Percentiles rank a stretch among this genome's conserved stretches.
Evolutionary conservation across 2,329 filamentous ascomycete species (phyloP).

Genomic region (Aspergillus intermedius): DNA sequence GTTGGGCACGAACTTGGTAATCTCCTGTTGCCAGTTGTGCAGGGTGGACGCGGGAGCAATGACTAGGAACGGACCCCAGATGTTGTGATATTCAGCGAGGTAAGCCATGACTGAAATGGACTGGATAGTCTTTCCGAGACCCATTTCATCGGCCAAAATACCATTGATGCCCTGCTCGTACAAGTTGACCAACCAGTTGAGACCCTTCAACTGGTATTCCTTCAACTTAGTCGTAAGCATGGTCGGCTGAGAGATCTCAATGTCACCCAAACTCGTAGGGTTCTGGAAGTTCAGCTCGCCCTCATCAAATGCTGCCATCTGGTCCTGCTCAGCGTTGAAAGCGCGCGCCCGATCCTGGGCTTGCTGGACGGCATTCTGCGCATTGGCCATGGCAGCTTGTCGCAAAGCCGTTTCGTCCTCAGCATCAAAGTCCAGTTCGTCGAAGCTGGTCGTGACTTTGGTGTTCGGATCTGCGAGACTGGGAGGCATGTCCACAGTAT

Average conservation of each 20-base stretch:
- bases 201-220: constrained; percentile 97
- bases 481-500: constrained; percentile 44
- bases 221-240: constrained; percentile 91
- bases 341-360: constrained; percentile 87
- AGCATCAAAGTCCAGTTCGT: constrained; percentile 90
- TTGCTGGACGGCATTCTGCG: constrained; percentile 89
- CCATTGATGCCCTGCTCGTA: constrained; percentile 99
- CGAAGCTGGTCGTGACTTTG: constrained; percentile 90
- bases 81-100: constrained; percentile 91
- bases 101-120: constrained; percentile 99
- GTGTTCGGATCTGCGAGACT: constrained; percentile 46
- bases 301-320: constrained; percentile 73
- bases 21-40: constrained; percentile 99
- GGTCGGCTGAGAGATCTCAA: constrained; percentile 90
- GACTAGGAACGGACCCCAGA: constrained; percentile 96
- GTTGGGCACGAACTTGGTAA: constrained; percentile 85
- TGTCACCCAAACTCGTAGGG: constrained; percentile 86
- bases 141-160: constrained; percentile 98
- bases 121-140: constrained; percentile 97
- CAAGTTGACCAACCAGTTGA: constrained; percentile 97
- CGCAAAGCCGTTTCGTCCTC: constrained; percentile 79
- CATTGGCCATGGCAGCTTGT: constrained; percentile 86
- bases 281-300: constrained; percentile 99
- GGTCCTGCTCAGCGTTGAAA: constrained; percentile 64
- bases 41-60: constrained; percentile 93